Base-by-base conservation (phyloP, 371 early-diverging fungal genomes). In the Choanephora cucurbitarum region DNA sequence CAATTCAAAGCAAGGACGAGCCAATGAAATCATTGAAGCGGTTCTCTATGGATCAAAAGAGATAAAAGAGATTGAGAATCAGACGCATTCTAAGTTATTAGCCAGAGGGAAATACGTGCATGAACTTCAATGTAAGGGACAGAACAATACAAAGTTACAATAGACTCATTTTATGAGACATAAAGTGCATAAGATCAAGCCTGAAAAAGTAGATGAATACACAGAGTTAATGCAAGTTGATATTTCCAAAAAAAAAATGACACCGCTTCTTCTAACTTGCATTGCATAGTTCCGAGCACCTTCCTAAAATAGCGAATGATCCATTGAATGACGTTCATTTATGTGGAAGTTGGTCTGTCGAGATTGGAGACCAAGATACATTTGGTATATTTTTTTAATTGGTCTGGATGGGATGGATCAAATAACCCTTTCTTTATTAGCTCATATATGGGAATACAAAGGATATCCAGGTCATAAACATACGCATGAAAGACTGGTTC, bases 371-470 rank as follows among this genome's bases (percentile, higher is more conserved):
- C 31, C 75, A 90, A 50, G 96, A 96, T 72, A 84, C 89, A 39
- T 91, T 87, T 61, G 79, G 92, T 89, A 81, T 67, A 42, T 33
- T 21, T 1, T n/a, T n/a, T n/a, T n/a, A n/a, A n/a, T n/a, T n/a
- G n/a, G n/a, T n/a, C n/a, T n/a, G n/a, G n/a, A n/a, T n/a, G n/a
- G n/a, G n/a, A n/a, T n/a, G n/a, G n/a, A n/a, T n/a, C n/a, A 24
- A 39, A 42, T 55, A 22, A 21, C 55, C 22, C 39, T 15, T 9
- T 28, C 18, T 52, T 34, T 39, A 18, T 23, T 46, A 76, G 90
- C 94, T 34, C 96, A 96, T 58, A 86, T 96, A 62, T 95, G 95
- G 95, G 93, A 96, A 69, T 95, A 93, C 76, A 81, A 91, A 57
- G 91, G 93, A 11, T 96, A 95, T 66, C 82, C 80, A 4, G 93